Base-by-base conservation (phyloP, 2,329 filamentous ascomycete species). In the Xylariaceae sp. region DNA sequence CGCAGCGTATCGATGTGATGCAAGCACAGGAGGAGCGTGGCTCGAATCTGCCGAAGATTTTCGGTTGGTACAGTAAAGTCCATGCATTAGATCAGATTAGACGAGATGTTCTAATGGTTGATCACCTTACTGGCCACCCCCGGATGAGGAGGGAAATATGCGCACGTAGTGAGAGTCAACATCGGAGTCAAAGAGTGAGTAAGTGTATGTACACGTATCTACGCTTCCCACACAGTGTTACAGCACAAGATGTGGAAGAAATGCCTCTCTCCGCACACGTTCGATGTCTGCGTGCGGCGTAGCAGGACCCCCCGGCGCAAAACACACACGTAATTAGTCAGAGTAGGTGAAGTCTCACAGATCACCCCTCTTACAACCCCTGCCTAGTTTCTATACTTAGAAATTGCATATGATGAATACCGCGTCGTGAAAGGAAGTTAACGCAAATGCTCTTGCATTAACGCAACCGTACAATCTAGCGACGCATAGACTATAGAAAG, bases 351-450 rank as follows among this genome's bases (percentile, higher is more conserved):
- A 35, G 27, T n/a, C n/a, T n/a, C n/a, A 36, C 35, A 27, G 35
- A 26, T 42, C 29, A 27, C 21, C 35, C 6, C 13, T 40, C 29
- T 35, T 18, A 39, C 26, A 24, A 45, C 44, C 50, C 54, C 50
- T 47, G 55, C 21, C 42, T 5, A 30, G 18, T 44, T 53, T 53
- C 55, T 57, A 57, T 48, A 48, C 42, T 48, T 57, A 57, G 55
- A 55, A 57, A 21, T 23, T 3, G 23, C n/a, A 27, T 29, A 7
- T 39, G 50, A 41, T 48, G 24, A 41, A 30, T 36, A 46, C 32
- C 8, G 49, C 50, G 48, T 47, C 46, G 33, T 54, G 46, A 32
- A 41, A 27, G 39, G 43, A 44, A 32, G 43, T 41, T 36, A 18
- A 27, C 32, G 53, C 18, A 43, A 48, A 47, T 48, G 43, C 33